A percentile compares a stretch with the other conserved stretches of the same genome.
These are phyloP conservation scores for Coprinopsis sp. DNA, from an alignment of 768 basidiomycete genomes.

Conservation along the genomic window DNA sequence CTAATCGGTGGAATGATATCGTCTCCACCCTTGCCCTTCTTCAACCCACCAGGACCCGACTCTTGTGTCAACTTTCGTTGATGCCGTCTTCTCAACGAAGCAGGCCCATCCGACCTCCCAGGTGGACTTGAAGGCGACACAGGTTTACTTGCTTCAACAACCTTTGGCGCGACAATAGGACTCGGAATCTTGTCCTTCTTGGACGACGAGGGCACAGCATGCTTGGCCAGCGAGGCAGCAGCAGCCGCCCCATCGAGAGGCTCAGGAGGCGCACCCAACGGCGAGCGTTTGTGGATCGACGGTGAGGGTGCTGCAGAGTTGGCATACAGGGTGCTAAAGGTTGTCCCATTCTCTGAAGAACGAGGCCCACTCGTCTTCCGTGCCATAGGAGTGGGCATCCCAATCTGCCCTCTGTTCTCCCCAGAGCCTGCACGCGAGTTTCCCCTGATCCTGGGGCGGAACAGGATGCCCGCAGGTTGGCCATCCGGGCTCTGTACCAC, in stretches of 20 bases:
- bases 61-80: conserved; percentile 3
- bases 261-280: no score
- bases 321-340: no score
- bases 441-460: conserved; percentile 69
- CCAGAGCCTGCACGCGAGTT: conserved; percentile 25
- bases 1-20: conserved; percentile 94
- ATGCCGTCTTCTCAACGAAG: conserved; percentile 1
- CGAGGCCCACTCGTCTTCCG: no score
- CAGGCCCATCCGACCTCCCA: neutral
- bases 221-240: neutral
- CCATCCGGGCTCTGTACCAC: conserved; percentile 93
- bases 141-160: neutral
- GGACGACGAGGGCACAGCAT: neutral
- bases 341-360: no score
- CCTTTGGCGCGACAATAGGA: neutral
- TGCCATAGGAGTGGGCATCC: no score
- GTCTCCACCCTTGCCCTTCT: conserved; percentile 51
- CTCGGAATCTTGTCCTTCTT: neutral
- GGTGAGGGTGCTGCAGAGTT: no score
- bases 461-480: conserved; percentile 92
- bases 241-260: neutral
- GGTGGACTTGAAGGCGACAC: conserved; percentile 6
- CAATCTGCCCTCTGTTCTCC: conserved; percentile 31
- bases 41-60: conserved; percentile 30
- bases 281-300: no score